Conservation (phyloP, 1,284 basidiomycete species). For the Anthracocystis setariae region DNA sequence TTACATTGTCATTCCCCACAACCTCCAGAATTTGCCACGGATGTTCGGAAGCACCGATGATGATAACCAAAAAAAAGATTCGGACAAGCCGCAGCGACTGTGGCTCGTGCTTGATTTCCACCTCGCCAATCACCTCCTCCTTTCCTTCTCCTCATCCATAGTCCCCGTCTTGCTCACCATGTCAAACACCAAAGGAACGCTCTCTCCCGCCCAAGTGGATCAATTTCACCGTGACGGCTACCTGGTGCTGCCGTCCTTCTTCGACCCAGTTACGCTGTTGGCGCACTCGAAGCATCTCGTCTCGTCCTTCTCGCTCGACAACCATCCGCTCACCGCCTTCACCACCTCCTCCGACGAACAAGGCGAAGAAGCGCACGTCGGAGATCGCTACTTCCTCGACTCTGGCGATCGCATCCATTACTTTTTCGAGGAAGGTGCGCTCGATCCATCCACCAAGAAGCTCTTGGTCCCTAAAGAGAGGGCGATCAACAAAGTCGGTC, state of each 20-base stretch:
- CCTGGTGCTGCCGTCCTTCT: conserved; percentile 80
- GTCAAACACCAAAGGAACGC: background rate
- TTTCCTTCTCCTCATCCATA: background rate
- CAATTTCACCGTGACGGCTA: conserved; percentile 72
- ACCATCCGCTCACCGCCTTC: conserved; percentile 91
- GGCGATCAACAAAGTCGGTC: conserved; percentile 59
- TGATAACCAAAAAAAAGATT: background rate
- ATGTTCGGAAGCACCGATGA: background rate
- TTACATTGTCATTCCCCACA: background rate
- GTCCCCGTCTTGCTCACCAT: conserved; percentile 2
- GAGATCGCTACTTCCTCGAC: conserved; percentile 89
- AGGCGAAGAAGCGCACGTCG: conserved; percentile 66
- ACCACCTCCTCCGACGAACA: conserved; percentile 73
- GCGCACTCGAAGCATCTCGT: conserved; percentile 76
- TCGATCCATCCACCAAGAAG: conserved; percentile 47
- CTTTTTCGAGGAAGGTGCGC: conserved; percentile 84
- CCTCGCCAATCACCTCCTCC: background rate
- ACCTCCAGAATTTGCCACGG: background rate
- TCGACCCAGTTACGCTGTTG: conserved; percentile 77
- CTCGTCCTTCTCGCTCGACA: conserved; percentile 77
- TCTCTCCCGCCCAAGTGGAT: conserved; percentile 39
- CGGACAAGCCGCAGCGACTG: background rate
- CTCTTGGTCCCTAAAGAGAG: conserved; percentile 31
- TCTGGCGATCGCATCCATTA: conserved; percentile 83
- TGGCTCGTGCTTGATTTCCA: background rate